Evolutionary conservation across 345 rosid species (phyloP).

Genomic region (Gossypium thurberi): DNA sequence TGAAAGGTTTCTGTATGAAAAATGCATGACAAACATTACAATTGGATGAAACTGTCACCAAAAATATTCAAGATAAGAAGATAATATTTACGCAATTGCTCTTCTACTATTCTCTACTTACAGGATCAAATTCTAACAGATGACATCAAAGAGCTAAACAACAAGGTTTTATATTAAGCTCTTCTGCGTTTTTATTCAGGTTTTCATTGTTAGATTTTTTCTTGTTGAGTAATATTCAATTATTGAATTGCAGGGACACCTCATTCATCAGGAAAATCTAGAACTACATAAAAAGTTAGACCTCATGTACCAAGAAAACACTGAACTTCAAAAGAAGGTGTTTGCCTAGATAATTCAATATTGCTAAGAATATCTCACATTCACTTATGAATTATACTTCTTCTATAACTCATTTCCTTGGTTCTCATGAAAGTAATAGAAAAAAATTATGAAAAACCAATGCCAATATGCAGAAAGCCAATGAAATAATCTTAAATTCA

Average conservation of each 20-base stretch:
- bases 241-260: too few relatives aligned
- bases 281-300: too few relatives aligned
- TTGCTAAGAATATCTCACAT: background rate
- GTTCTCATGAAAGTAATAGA: background rate
- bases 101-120: constrained; percentile 6
- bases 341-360: too few relatives aligned
- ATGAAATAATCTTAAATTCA: background rate
- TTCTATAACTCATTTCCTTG: background rate
- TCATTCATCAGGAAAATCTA: too few relatives aligned
- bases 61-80: background rate
- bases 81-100: background rate
- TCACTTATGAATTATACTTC: background rate
- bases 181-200: background rate
- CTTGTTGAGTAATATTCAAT: background rate
- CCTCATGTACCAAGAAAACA: too few relatives aligned
- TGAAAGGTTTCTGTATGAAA: too few relatives aligned
- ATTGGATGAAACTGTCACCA: background rate
- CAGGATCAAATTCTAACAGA: constrained; percentile 51
- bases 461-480: background rate
- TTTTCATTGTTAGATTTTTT: background rate
- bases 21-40: background rate
- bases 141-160: constrained; percentile 53
- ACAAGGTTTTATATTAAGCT: constrained; percentile 34
- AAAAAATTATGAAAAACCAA: background rate
- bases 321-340: too few relatives aligned